Base-by-base conservation (phyloP, 2,329 filamentous ascomycete genomes). In the Talaromyces amestolkiae region DNA sequence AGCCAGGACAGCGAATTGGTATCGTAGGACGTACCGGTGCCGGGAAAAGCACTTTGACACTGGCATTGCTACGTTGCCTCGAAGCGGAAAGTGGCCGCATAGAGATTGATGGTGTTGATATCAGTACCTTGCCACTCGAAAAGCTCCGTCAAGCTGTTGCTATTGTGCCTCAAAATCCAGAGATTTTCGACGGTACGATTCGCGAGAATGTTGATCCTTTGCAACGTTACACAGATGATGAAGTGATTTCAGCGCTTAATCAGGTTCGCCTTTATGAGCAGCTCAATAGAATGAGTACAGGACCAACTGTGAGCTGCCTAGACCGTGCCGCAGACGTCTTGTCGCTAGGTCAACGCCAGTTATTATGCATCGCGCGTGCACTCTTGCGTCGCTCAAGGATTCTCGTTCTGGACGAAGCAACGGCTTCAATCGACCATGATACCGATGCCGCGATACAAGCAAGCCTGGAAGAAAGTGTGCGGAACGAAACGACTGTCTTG, bases 11-110 rank as follows among this genome's bases (percentile, higher is more conserved):
- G 31, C 69, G 73, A 19, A 71, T 76, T 2, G 76, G 74, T 2
- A 69, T 77, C 1, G 74, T 77, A 2, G 76, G 76, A 1, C 70
- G 75, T 17, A 78, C 76, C 1, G 75, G 76, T 7, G 72, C 73
- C 0, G 76, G 76, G 1, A 78, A 78, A 58, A 76, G 74, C 2
- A 73, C 75, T 0, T 65, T 78, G 6, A 72, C 72, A 0, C 69
- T 76, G 31, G 70, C 75, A 2, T 69, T 77, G 0, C 71, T 77
- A 33, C 73, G 75, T 1, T 72, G 74, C 58, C 69, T 77, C 0
- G 71, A 75, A 43, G 68, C 71, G 2, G 70, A 70, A 2, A 49
- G 66, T 2, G 75, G 76, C 0, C 63, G 65, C 1, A 73, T 77
- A 9, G 45, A 71, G 22, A 74, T 78, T 9, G 74, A 77, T 54